A percentile compares a stretch with the other conserved stretches of the same genome.
Evolutionary conservation across 257 asterid species (phyloP).

Genomic region (Schizonepeta tenuifolia): DNA sequence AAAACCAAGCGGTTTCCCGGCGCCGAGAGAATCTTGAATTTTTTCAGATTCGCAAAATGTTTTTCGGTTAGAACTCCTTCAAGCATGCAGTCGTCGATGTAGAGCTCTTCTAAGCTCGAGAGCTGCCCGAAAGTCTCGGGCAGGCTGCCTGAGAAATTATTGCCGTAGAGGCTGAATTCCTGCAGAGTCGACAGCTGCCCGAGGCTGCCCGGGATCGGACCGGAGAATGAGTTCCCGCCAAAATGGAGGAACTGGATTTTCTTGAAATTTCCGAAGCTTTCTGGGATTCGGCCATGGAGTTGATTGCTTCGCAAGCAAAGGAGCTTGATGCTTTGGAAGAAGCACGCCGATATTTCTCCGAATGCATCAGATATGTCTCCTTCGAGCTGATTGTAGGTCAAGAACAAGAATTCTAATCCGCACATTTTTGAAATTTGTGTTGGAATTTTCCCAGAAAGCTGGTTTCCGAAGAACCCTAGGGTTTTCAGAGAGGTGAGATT

Average conservation of each 20-base stretch:
- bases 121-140: slow-evolving; percentile 41
- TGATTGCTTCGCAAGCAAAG: background rate
- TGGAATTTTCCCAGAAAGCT: slow-evolving; percentile 39
- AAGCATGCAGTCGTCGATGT: slow-evolving; percentile 12
- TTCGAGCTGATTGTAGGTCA: slow-evolving; percentile 27
- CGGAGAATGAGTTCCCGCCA: slow-evolving; percentile 25
- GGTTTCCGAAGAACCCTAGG: slow-evolving; percentile 17
- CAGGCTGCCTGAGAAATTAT: slow-evolving; percentile 40
- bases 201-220: slow-evolving; percentile 33
- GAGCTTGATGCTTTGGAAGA: slow-evolving; percentile 3
- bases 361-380: slow-evolving; percentile 3
- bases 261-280: slow-evolving; percentile 27
- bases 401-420: slow-evolving; percentile 16
- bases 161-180: background rate
- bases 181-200: slow-evolving; percentile 26
- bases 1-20: slow-evolving; percentile 32
- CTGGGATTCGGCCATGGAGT: slow-evolving; percentile 29
- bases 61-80: slow-evolving; percentile 39
- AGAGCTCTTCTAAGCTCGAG: background rate
- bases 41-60: slow-evolving; percentile 40
- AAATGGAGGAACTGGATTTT: slow-evolving; percentile 6
- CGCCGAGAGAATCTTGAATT: background rate
- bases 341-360: slow-evolving; percentile 32
- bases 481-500: slow-evolving; percentile 37
- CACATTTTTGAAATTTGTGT: slow-evolving; percentile 23